Conservation (phyloP, 2,329 filamentous ascomycete species). For the Ceratocystis cubensis region DNA sequence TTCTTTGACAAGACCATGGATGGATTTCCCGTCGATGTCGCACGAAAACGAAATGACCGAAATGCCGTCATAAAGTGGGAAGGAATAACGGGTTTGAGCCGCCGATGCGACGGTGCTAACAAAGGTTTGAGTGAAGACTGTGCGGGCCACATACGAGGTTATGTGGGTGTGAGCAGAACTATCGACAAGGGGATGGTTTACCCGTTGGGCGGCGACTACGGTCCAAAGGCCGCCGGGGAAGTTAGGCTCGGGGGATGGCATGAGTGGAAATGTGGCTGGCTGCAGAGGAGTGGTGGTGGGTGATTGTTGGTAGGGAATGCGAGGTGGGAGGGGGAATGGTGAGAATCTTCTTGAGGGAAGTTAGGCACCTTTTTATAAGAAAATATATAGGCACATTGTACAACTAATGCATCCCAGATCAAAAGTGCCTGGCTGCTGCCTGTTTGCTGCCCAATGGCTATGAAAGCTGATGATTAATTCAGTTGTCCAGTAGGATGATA, state of each 20-base stretch:
- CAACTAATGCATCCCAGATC: too few species aligned
- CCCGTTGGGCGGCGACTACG: not conserved
- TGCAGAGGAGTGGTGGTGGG: not conserved
- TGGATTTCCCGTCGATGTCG: slow-evolving; percentile 45
- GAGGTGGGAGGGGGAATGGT: too few species aligned
- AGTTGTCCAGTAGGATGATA: too few species aligned
- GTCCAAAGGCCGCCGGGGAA: slow-evolving; percentile 1
- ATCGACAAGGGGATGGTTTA: slow-evolving; percentile 45
- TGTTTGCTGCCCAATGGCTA: too few species aligned
- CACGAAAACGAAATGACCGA: slow-evolving; percentile 57
- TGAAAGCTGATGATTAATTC: too few species aligned
- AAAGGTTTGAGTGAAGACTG: slow-evolving; percentile 40
- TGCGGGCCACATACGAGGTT: slow-evolving; percentile 39
- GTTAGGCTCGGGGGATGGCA: not conserved
- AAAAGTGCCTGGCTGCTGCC: too few species aligned
- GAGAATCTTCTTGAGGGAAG: not conserved
- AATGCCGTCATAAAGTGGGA: slow-evolving; percentile 61
- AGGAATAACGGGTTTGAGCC: slow-evolving; percentile 48
- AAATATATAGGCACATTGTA: too few species aligned
- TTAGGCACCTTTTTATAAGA: not conserved
- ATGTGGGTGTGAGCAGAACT: slow-evolving; percentile 50
- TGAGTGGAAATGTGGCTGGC: not conserved
- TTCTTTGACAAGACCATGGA: slow-evolving; percentile 55
- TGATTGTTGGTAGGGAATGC: too few species aligned
- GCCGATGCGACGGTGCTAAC: slow-evolving; percentile 37